Evolutionary conservation across 495 filamentous ascomycete species (phyloP).

Genomic region (Bathelium albidoporum): DNA sequence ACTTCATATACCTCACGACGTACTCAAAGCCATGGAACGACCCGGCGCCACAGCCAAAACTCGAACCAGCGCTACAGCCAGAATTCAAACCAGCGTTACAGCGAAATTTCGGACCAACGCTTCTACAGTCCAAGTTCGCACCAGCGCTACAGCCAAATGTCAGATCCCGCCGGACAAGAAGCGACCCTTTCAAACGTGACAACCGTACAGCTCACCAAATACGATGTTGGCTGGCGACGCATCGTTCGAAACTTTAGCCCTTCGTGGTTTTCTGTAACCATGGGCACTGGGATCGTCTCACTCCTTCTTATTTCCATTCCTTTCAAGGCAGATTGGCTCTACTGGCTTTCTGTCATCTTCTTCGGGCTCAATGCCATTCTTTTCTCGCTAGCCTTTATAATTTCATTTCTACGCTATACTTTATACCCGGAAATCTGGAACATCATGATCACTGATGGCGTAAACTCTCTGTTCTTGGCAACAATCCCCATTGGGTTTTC

Average conservation of each 20-base stretch:
- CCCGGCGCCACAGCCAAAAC: no score
- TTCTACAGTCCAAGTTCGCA: neutral
- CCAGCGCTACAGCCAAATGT: neutral
- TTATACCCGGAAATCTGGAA: slow-evolving; percentile 51
- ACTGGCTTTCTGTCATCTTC: slow-evolving; percentile 28
- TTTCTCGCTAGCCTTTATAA: slow-evolving; percentile 36
- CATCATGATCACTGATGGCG: slow-evolving; percentile 47
- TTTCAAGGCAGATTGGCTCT: slow-evolving; percentile 24
- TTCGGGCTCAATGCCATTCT: slow-evolving; percentile 30
- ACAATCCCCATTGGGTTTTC: slow-evolving; percentile 56
- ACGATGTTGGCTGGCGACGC: slow-evolving; percentile 27
- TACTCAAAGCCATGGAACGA: neutral
- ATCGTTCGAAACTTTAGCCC: slow-evolving; percentile 29
- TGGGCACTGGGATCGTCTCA: slow-evolving; percentile 32
- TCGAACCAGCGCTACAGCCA: no score
- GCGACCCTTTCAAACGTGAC: neutral
- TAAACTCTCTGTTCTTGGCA: slow-evolving; percentile 52
- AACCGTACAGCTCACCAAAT: slow-evolving; percentile 9
- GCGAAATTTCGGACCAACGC: no score
- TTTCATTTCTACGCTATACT: slow-evolving; percentile 45
- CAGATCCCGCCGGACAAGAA: neutral
- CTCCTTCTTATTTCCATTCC: slow-evolving; percentile 26
- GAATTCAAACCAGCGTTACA: no score
- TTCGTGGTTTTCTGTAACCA: slow-evolving; percentile 31
- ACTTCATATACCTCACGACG: slow-evolving; percentile 9